phyloP scores from a whole-genome alignment of 495 filamentous ascomycete genomes.

The Glonium stellatum region DNA sequence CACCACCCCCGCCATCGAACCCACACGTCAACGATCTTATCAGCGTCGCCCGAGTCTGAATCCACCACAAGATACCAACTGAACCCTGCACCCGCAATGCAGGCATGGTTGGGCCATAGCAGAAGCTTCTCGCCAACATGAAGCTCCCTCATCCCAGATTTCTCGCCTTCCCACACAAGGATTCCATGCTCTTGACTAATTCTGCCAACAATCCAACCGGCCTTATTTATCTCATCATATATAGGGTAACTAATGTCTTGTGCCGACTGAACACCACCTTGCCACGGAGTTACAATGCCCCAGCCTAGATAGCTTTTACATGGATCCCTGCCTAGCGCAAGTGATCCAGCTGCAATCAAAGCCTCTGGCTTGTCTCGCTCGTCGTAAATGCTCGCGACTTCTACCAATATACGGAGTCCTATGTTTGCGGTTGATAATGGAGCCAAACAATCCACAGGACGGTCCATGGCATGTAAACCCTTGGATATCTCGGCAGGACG shows the following conservation, averaged over 20 bases:
- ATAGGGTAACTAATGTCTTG: constrained; percentile 2
- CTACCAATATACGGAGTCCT: constrained; percentile 62
- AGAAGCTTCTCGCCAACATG: constrained; percentile 54
- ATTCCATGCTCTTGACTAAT: constrained; percentile 41
- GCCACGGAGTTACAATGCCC: constrained; percentile 54
- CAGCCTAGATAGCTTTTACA: constrained; percentile 63
- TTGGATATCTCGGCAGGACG: not conserved
- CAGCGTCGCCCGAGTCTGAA: constrained; percentile 41
- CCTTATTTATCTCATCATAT: constrained; percentile 31
- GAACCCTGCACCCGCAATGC: constrained; percentile 66
- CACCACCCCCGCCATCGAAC: constrained; percentile 40
- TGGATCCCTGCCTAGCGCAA: constrained; percentile 72
- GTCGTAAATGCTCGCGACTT: constrained; percentile 66
- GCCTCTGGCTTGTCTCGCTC: constrained; percentile 54
- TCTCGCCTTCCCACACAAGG: constrained; percentile 39
- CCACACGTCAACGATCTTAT: constrained; percentile 40
- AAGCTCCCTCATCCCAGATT: constrained; percentile 50
- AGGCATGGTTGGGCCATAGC: constrained; percentile 81
- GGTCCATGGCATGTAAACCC: not conserved
- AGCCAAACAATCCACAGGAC: constrained; percentile 12
- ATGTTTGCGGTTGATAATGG: constrained; percentile 48
- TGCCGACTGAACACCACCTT: not conserved
- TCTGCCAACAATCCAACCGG: constrained; percentile 38
- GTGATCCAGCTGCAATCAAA: constrained; percentile 60
- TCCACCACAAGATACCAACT: constrained; percentile 75